Base-by-base conservation (phyloP, 768 basidiomycete species). In the Nevesoporus exiguus region DNA sequence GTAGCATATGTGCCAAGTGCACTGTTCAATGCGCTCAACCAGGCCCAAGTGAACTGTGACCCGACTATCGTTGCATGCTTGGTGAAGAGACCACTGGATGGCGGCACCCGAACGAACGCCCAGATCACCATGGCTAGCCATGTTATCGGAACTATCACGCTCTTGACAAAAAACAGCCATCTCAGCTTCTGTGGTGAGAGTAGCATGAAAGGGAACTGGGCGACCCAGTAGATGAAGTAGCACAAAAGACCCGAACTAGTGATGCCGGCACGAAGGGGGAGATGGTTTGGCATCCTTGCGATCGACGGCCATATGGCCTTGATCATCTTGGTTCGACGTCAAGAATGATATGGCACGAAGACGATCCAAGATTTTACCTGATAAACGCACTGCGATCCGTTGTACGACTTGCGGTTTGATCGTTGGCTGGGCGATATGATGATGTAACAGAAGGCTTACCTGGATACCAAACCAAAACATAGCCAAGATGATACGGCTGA, bases 401-500 rank as follows among this genome's bases (percentile, higher is more conserved):
- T 79, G 58, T 71, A 83, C 9, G 79, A 76, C 81, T 83, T 31
- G 30, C 13, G 15, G 21, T 17, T 33, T 1, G 43, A 25, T 7
- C 51, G 11, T 51, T n/a, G 24, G 29, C 1, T 29, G 7, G 10
- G n/a, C 0, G 50, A 19, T 17, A 24, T 19, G 14, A 42, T 24
- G 9, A 21, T 5, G 15, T 15, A 29, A 21, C 5, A 1, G 22
- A 43, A 41, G 7, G 4, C 52, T 52, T 45, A 82, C 85, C 76
- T 86, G 86, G 22, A 90, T 80, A 3, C 82, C 83, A 52, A 88
- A 89, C 89, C 91, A 94, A 71, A 94, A 89, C 79, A 91, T 82
- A 40, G 88, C 77, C 17, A 93, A 76, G 30, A 91, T 73, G 30
- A 85, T 79, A 25, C 90, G 82, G 59, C 88, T 90, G 53, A 93